phyloP scores from a whole-genome alignment of 805 yeast species.

The Candida tibetensis region DNA sequence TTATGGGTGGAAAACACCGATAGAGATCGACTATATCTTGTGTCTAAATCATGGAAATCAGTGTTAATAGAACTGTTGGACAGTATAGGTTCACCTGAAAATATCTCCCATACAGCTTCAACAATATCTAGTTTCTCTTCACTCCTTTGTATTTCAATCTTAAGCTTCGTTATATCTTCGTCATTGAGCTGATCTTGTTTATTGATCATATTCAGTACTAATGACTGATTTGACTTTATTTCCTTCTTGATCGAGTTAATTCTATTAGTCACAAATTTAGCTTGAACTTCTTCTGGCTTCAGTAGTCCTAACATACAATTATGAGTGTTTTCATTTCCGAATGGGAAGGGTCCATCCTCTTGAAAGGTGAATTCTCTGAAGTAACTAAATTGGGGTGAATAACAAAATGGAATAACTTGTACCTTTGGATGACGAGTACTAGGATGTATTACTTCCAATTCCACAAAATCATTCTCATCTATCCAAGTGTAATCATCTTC shows the following conservation, averaged over 20 bases:
- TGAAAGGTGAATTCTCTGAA: constrained; percentile 51
- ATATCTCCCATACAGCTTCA: constrained; percentile 21
- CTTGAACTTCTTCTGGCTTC: constrained; percentile 57
- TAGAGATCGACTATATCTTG: constrained; percentile 15
- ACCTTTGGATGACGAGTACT: constrained; percentile 42
- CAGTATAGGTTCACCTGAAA: constrained; percentile 6
- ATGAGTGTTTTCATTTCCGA: constrained; percentile 63
- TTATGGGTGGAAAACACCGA: constrained; percentile 32
- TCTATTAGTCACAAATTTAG: constrained; percentile 34
- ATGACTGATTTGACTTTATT: constrained; percentile 9
- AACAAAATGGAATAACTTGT: constrained; percentile 45
- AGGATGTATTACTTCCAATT: constrained; percentile 52
- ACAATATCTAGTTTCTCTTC: constrained; percentile 24
- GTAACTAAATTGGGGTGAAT: constrained; percentile 59
- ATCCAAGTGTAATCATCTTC: constrained; percentile 54
- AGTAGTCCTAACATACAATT: constrained; percentile 55
- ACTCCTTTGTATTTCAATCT: constrained; percentile 23
- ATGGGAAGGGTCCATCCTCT: constrained; percentile 49
- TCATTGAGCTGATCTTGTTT: not conserved
- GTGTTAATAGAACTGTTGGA: constrained; percentile 5
- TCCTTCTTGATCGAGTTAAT: constrained; percentile 12
- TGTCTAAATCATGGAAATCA: constrained; percentile 7
- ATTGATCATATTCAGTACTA: not conserved
- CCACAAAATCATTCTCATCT: constrained; percentile 73
- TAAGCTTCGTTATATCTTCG: constrained; percentile 11